Base-by-base conservation (phyloP, 306 rosid genomes). In the Trichosanthes truncata region DNA sequence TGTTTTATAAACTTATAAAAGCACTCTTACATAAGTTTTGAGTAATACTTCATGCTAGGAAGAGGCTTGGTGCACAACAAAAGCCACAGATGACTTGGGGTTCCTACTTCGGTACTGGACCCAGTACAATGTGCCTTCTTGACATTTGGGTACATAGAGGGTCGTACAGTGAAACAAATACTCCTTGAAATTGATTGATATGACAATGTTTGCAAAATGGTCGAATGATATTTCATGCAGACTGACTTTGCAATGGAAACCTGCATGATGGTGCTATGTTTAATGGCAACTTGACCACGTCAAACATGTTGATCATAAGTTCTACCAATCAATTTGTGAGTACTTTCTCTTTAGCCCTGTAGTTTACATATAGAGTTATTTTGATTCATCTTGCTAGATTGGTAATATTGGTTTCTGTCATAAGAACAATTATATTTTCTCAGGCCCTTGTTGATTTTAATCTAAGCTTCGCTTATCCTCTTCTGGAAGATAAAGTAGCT, bases 251-350 rank as follows among this genome's bases (percentile, higher is more conserved):
- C 33, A 29, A 29, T 29, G 33, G 33, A 29, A 29, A 29, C 1
- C 33, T 29, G 33, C 33, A 29, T 29, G 33, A 29, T 29, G 33
- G 33, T 2, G 33, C 1, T 29, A 1, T 29, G 33, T 68, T 90
- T 76, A 97, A 90, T 81, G 92, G 97, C 18, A 95, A 90, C 81
- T 87, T 93, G 86, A 90, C 98, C 43, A 89, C 96, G 53, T 93
- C 97, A 4, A 93, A 93, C 89, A 85, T 90, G 92, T 81, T 91
- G 78, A 69, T 90, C 55, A 87, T 66, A 83, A 84, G 63, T 78
- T 81, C 72, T 77, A 86, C 89, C 74, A 86, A 90, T 81, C 88
- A 87, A 57, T 80, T 89, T 86, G 97, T 91, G 83, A 85, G 97
- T 86, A 51, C 48, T 71, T 21, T 69, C 26, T 45, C 26, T 45